Conservation (phyloP, 2,329 filamentous ascomycete genomes). For the Samsoniella hepiali region DNA sequence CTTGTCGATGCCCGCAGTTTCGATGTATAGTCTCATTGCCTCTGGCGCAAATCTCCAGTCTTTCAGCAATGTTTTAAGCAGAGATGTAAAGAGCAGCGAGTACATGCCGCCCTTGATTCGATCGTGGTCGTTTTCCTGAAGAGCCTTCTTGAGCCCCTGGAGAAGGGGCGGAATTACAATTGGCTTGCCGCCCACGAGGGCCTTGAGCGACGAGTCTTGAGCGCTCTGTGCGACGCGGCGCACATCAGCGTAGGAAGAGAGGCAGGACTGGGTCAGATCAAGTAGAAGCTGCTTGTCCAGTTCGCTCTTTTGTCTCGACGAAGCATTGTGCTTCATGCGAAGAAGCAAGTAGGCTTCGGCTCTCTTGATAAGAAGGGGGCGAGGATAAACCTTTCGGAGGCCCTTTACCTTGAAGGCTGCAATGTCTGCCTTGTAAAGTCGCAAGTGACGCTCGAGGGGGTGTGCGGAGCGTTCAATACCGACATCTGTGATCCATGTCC, state of each 20-base stretch:
- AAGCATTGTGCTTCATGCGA: slow-evolving; percentile 89
- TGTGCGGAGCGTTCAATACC: slow-evolving; percentile 95
- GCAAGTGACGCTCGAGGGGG: slow-evolving; percentile 80
- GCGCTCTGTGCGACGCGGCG: slow-evolving; percentile 90
- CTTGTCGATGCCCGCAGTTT: slow-evolving; percentile 86
- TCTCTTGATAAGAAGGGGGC: slow-evolving; percentile 85
- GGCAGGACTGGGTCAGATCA: slow-evolving; percentile 83
- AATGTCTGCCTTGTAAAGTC: slow-evolving; percentile 81
- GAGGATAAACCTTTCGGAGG: slow-evolving; percentile 85
- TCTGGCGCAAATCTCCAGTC: slow-evolving; percentile 95
- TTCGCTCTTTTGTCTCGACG: slow-evolving; percentile 82
- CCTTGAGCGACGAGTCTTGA: slow-evolving; percentile 89
- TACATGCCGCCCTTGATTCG: slow-evolving; percentile 95
- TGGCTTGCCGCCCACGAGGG: slow-evolving; percentile 80
- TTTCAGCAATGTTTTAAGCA: slow-evolving; percentile 80
- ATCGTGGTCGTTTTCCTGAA: slow-evolving; percentile 78
- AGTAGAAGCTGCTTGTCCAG: slow-evolving; percentile 81
- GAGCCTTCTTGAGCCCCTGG: slow-evolving; percentile 70
- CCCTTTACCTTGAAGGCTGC: slow-evolving; percentile 94
- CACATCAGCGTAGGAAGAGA: slow-evolving; percentile 92
- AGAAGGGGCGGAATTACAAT: slow-evolving; percentile 88
- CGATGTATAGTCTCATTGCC: slow-evolving; percentile 86
- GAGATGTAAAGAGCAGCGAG: slow-evolving; percentile 80
- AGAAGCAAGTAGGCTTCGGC: slow-evolving; percentile 94
- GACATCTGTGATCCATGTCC: slow-evolving; percentile 96